Conservation (phyloP, 202 grass and related monocot genomes). For the Hordeum pubiflorum region DNA sequence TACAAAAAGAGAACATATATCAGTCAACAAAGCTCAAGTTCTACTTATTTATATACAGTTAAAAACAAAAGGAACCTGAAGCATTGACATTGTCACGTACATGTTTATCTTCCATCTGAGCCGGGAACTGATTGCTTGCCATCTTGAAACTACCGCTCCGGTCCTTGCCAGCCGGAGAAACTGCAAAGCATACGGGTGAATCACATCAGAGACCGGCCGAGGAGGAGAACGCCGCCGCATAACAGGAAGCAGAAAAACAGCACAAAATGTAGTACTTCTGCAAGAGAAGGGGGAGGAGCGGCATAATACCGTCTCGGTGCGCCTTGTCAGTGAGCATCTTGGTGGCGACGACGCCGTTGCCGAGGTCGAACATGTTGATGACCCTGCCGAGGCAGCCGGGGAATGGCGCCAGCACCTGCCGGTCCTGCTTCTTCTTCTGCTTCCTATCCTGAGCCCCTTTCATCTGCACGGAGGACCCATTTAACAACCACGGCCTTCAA, state of each 20-base stretch:
- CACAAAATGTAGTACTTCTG: no score
- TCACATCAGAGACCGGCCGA: neutral
- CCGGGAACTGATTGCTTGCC: conserved; percentile 10
- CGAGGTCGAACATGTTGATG: conserved; percentile 77
- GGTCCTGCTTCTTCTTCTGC: conserved; percentile 49
- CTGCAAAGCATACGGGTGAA: conserved; percentile 1
- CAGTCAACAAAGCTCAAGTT: neutral
- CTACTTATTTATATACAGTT: neutral
- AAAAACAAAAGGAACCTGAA: neutral
- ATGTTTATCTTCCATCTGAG: conserved; percentile 43
- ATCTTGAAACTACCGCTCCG: conserved; percentile 23
- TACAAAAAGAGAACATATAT: neutral
- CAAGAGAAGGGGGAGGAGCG: neutral
- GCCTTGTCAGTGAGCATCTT: conserved; percentile 79
- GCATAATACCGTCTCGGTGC: conserved; percentile 60
- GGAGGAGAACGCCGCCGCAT: neutral
- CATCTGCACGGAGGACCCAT: conserved; percentile 22
- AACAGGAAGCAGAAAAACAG: neutral
- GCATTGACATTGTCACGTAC: neutral
- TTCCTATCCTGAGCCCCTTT: conserved; percentile 52
- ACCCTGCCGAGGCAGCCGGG: conserved; percentile 64
- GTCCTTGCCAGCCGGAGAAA: conserved; percentile 41
- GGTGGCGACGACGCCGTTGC: conserved; percentile 48
- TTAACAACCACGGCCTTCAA: neutral
- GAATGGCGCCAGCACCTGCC: conserved; percentile 52